Evolutionary conservation across 768 basidiomycete genomes (phyloP).

Genomic region (Dentipellis fragilis): DNA sequence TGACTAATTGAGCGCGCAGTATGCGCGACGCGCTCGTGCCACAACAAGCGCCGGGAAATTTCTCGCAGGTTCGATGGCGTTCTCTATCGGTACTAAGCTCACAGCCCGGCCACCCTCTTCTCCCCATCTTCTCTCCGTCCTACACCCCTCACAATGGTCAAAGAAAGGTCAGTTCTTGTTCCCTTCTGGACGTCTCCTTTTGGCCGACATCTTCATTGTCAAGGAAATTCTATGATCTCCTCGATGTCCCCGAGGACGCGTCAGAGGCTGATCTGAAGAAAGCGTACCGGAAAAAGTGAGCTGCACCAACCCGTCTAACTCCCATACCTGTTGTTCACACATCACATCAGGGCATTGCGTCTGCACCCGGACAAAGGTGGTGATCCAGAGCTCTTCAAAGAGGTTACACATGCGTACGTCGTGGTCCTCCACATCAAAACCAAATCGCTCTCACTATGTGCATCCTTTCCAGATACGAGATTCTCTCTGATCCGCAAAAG

Average conservation of each 20-base stretch:
- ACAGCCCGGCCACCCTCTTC: too few species aligned
- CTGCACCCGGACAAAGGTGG: conserved; percentile 93
- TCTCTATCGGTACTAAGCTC: too few species aligned
- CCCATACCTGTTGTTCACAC: conserved; percentile 3
- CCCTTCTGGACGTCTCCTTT: neutral
- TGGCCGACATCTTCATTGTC: conserved; percentile 1
- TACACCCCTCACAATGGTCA: conserved; percentile 41
- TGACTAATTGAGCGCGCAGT: too few species aligned
- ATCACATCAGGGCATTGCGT: conserved; percentile 54
- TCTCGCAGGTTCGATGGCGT: too few species aligned
- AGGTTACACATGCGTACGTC: conserved; percentile 91
- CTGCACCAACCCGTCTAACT: conserved; percentile 1
- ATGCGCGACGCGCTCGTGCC: too few species aligned
- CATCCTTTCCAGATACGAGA: conserved; percentile 63
- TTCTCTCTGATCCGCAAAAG: conserved; percentile 82
- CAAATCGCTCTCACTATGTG: conserved; percentile 7
- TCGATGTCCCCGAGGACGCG: conserved; percentile 73
- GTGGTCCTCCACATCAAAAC: conserved; percentile 5
- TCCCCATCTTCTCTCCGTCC: conserved; percentile 4
- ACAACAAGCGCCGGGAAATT: too few species aligned
- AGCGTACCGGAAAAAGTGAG: conserved; percentile 88
- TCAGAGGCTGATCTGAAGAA: conserved; percentile 87
- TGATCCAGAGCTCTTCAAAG: conserved; percentile 95
- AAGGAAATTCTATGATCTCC: conserved; percentile 89
- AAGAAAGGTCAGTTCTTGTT: conserved; percentile 45